Evolutionary conservation across 2,329 filamentous ascomycete genomes (phyloP).

Genomic region (Fusarium scirpi): DNA sequence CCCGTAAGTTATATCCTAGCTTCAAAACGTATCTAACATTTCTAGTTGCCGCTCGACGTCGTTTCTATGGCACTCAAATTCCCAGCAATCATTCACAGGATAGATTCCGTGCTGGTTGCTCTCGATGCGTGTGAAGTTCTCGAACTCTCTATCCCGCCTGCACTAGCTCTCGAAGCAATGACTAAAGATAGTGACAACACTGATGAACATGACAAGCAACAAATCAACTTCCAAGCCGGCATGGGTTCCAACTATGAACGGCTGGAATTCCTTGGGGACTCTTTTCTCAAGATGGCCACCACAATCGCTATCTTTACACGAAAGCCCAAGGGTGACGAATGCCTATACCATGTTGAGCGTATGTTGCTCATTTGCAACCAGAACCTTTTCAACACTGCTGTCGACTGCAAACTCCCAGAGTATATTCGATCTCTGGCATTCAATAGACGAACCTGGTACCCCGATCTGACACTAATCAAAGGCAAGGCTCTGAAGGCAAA

Average conservation of each 20-base stretch:
- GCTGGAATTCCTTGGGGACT: conserved; percentile 92
- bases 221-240: conserved; percentile 80
- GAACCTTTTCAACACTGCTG: conserved; percentile 84
- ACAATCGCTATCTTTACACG: conserved; percentile 86
- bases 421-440: conserved; percentile 88
- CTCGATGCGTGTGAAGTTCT: conserved; percentile 78
- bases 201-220: conserved; percentile 75
- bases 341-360: conserved; percentile 86
- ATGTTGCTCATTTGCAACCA: conserved; percentile 94
- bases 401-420: conserved; percentile 73
- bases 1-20: conserved; percentile 64
- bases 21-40: neutral
- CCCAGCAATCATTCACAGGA: conserved; percentile 84
- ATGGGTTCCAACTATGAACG: conserved; percentile 97
- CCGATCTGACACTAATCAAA: conserved; percentile 77
- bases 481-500: conserved; percentile 70
- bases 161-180: conserved; percentile 85
- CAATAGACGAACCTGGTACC: conserved; percentile 89
- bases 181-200: conserved; percentile 93
- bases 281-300: conserved; percentile 95
- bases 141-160: conserved; percentile 71
- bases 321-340: conserved; percentile 83
- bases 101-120: conserved; percentile 85
- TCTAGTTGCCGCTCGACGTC: conserved; percentile 74
- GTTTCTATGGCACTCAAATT: conserved; percentile 80